These are phyloP conservation scores for Eragrostis nindensis DNA, from an alignment of 176 grass and related monocot genomes.

Conservation along the genomic window DNA sequence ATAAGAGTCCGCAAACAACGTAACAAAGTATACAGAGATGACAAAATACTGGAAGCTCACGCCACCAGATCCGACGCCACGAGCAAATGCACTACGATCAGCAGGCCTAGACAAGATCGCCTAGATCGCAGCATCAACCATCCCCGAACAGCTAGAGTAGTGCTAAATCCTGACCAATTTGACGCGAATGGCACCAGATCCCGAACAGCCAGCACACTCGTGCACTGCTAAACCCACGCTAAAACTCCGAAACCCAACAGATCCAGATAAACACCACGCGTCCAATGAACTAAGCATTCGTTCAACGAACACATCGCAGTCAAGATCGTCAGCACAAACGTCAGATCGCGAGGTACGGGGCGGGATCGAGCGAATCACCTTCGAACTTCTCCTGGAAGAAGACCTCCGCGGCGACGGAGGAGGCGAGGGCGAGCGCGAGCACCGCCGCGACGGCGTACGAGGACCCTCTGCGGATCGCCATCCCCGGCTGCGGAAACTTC, in stretches of 20 bases:
- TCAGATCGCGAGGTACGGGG: neutral
- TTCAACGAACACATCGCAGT: neutral
- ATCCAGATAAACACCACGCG: constrained; percentile 8
- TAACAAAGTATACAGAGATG: neutral
- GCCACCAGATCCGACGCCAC: neutral
- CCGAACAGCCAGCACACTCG: neutral
- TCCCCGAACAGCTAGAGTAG: neutral
- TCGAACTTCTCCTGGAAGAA: constrained; percentile 96
- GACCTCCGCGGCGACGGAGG: constrained; percentile 61
- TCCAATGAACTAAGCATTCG: neutral
- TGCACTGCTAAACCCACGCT: neutral
- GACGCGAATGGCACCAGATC: neutral
- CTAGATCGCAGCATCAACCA: neutral
- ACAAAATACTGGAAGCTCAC: neutral
- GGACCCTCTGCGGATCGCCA: constrained; percentile 58
- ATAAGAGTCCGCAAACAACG: neutral
- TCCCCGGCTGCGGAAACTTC: constrained; percentile 38
- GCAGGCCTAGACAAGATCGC: neutral
- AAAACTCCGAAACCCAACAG: constrained; percentile 9
- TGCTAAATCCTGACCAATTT: neutral
- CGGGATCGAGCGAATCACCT: constrained; percentile 51
- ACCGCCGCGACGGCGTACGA: constrained; percentile 32
- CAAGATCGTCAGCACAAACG: neutral
- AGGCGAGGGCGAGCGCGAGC: constrained; percentile 59
- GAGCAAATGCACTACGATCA: constrained; percentile 18